These are phyloP conservation scores for Chlorella sp. DNA, from an alignment of 139 green algal genomes.

Conservation along the genomic window DNA sequence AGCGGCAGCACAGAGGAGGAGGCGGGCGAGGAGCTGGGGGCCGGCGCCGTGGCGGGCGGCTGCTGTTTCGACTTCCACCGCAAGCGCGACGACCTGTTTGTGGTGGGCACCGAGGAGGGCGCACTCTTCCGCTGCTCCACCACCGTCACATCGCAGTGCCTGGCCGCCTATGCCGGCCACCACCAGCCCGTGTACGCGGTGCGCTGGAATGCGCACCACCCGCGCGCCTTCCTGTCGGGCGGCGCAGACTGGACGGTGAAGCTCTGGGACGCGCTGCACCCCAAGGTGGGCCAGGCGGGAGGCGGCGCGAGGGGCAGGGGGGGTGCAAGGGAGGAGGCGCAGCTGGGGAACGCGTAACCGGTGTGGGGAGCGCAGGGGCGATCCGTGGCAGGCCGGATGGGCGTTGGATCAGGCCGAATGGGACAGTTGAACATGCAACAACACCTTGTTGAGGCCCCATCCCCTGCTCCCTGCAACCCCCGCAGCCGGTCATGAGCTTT, in stretches of 20 bases:
- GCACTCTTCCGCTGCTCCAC: constrained; percentile 88
- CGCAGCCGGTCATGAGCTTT: constrained; percentile 64
- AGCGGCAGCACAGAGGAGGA: constrained; percentile 12
- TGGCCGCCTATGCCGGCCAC: constrained; percentile 52
- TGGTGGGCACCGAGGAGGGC: constrained; percentile 90
- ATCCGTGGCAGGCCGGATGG: too few relatives aligned
- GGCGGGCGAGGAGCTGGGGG: background rate
- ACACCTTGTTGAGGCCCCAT: background rate
- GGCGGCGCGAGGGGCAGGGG: too few relatives aligned
- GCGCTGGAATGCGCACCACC: constrained; percentile 84
- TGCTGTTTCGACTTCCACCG: constrained; percentile 92
- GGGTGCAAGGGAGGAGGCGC: too few relatives aligned
- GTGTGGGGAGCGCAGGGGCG: too few relatives aligned
- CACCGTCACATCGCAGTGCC: constrained; percentile 29
- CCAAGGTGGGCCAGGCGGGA: constrained; percentile 9
- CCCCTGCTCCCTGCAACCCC: background rate
- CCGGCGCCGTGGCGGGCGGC: constrained; percentile 36
- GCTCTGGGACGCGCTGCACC: constrained; percentile 58
- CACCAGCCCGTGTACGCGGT: constrained; percentile 81
- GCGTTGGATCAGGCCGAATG: background rate
- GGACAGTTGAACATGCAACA: background rate
- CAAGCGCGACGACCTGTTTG: constrained; percentile 68
- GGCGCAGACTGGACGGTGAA: constrained; percentile 93
- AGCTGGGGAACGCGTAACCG: too few relatives aligned
- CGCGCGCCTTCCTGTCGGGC: constrained; percentile 81